A percentile compares a stretch with the other conserved stretches of the same genome.
Conservation (phyloP, 2,329 filamentous ascomycete genomes). For the Grosmannia serpens region DNA sequence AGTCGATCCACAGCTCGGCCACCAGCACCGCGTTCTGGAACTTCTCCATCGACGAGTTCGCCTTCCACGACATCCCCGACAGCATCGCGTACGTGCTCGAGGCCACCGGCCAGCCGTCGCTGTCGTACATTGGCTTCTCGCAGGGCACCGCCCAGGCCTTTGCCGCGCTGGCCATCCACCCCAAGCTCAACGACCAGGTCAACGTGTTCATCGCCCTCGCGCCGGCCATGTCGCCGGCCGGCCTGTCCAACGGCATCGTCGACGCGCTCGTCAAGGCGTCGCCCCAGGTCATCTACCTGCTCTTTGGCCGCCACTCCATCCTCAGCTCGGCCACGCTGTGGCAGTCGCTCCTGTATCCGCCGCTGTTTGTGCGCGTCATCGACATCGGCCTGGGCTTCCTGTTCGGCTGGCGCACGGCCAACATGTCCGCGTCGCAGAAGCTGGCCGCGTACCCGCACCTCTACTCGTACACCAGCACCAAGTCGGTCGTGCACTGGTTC, state of each 20-base stretch:
- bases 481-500: conserved; percentile 98
- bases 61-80: conserved; percentile 93
- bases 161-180: conserved; percentile 83
- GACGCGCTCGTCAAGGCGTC: conserved; percentile 90
- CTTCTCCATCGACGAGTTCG: conserved; percentile 97
- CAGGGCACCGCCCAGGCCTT: conserved; percentile 97
- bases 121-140: conserved; percentile 95
- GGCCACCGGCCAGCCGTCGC: conserved; percentile 67
- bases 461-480: conserved; percentile 93
- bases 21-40: conserved; percentile 79
- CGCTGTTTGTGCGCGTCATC: conserved; percentile 80
- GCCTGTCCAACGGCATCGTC: conserved; percentile 79
- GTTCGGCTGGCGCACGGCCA: conserved; percentile 79
- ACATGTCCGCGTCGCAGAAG: conserved; percentile 80
- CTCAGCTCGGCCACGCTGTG: conserved; percentile 92
- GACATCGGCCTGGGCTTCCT: conserved; percentile 72
- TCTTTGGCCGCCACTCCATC: conserved; percentile 86
- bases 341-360: conserved; percentile 91
- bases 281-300: conserved; percentile 80
- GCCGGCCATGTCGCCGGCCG: conserved; percentile 91
- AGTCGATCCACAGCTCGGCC: conserved; percentile 67
- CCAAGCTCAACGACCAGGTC: conserved; percentile 80
- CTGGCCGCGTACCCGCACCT: conserved; percentile 90
- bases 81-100: conserved; percentile 85
- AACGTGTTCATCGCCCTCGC: conserved; percentile 94